A percentile compares a stretch with the other conserved stretches of the same genome.
These are phyloP conservation scores for Tephrocybe sp. DNA, from an alignment of 768 basidiomycete species.

Conservation along the genomic window DNA sequence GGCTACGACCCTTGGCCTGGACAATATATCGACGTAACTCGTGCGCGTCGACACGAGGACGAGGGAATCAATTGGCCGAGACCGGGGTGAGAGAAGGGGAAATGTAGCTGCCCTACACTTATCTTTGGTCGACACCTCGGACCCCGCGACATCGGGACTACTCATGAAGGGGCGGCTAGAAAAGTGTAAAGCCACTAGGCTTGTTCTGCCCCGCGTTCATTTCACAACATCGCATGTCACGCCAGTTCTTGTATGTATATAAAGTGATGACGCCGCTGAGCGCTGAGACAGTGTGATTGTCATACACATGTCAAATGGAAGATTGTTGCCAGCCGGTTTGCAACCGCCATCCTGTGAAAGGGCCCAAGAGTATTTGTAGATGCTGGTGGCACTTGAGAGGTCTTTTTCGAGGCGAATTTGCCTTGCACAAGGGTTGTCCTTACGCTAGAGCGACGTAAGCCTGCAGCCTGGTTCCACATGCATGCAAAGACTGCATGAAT, in stretches of 20 bases:
- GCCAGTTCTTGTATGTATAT: slow-evolving; percentile 2
- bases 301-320: slow-evolving; percentile 17
- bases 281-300: slow-evolving; percentile 6
- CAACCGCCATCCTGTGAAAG: neutral
- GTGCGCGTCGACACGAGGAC: slow-evolving; percentile 51
- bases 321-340: slow-evolving; percentile 18
- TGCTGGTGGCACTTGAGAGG: neutral
- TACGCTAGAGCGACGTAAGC: neutral
- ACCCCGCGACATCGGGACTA: slow-evolving; percentile 1
- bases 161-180: slow-evolving; percentile 4
- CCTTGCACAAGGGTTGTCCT: neutral
- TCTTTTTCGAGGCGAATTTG: neutral
- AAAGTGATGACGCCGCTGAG: slow-evolving; percentile 6
- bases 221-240: slow-evolving; percentile 8
- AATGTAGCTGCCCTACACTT: slow-evolving; percentile 5
- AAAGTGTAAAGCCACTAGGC: slow-evolving; percentile 9
- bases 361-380: neutral
- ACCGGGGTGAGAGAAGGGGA: slow-evolving; percentile 41
- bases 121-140: neutral
- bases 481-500: slow-evolving; percentile 11
- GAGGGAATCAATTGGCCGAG: slow-evolving; percentile 72
- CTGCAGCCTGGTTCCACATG: neutral
- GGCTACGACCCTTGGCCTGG: slow-evolving; percentile 72
- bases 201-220: slow-evolving; percentile 15
- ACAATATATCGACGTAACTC: slow-evolving; percentile 75